Percentiles rank a stretch among this genome's conserved stretches.
These are phyloP conservation scores for Solanum chilense DNA, from an alignment of 257 asterid species.

Conservation along the genomic window DNA sequence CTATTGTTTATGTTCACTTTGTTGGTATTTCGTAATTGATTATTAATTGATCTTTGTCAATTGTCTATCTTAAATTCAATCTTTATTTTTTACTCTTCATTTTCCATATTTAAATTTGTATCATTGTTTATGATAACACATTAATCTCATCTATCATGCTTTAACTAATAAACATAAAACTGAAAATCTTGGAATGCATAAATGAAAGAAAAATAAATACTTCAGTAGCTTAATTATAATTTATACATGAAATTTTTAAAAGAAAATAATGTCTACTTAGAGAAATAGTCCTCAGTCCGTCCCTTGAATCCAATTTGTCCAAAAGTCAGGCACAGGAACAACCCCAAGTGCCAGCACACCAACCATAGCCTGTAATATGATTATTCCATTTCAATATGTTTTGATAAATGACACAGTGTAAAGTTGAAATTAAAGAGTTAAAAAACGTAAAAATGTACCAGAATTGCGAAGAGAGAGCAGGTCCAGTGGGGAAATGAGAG, in stretches of 20 bases:
- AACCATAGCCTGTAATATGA: constrained; percentile 61
- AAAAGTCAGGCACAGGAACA: constrained; percentile 66
- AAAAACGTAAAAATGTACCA: constrained; percentile 24
- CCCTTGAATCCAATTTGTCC: constrained; percentile 99
- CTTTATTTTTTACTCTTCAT: background rate
- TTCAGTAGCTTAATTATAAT: background rate
- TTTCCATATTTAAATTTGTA: background rate
- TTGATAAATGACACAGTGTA: too few species aligned
- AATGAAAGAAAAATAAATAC: background rate
- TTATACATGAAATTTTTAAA: background rate
- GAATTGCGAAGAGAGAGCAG: constrained; percentile 68
- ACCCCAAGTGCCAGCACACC: constrained; percentile 82
- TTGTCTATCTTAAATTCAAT: background rate
- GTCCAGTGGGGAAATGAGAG: constrained; percentile 77
- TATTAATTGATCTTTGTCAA: background rate
- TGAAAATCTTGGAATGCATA: background rate
- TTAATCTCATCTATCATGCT: background rate
- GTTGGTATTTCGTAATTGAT: background rate
- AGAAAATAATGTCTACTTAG: background rate
- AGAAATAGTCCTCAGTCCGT: constrained; percentile 77
- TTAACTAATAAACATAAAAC: background rate
- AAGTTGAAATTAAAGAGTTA: too few species aligned
- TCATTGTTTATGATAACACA: background rate
- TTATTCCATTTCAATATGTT: too few species aligned
- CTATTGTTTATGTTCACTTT: background rate